Conservation (phyloP, 805 yeast genomes). For the Lipomyces kockii region DNA sequence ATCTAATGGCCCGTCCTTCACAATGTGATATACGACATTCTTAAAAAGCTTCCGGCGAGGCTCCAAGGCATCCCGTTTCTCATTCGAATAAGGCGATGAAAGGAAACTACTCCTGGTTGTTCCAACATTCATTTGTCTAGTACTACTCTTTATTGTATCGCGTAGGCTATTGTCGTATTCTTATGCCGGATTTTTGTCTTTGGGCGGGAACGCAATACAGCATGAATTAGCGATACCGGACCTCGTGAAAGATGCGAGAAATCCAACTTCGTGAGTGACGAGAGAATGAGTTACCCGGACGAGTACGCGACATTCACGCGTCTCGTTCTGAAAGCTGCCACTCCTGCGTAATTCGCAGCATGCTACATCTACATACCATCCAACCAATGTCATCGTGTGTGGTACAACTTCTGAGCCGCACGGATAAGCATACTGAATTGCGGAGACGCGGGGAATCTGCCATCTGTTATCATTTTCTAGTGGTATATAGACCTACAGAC, state of each 20-base stretch:
- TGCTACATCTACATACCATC: background rate
- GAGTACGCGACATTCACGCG: background rate
- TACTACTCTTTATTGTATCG: background rate
- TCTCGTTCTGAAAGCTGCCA: background rate
- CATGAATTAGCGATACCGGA: no score
- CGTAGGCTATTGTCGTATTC: background rate
- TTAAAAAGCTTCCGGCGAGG: conserved; percentile 14
- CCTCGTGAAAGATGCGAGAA: no score
- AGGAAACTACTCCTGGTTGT: background rate
- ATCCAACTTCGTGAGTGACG: background rate
- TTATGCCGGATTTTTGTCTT: no score
- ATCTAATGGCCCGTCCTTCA: conserved; percentile 12
- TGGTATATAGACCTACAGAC: no score
- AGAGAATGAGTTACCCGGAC: background rate
- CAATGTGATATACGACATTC: conserved; percentile 19
- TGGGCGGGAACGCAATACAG: no score
- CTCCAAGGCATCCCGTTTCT: background rate
- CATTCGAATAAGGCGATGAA: conserved; percentile 1
- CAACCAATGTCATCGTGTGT: no score
- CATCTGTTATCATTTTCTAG: background rate
- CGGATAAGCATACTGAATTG: no score
- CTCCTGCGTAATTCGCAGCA: background rate
- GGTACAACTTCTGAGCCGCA: no score
- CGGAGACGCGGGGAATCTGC: no score
- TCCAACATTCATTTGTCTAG: background rate